These are phyloP conservation scores for Claviceps monticola DNA, from an alignment of 2,329 filamentous ascomycete genomes.

Conservation along the genomic window DNA sequence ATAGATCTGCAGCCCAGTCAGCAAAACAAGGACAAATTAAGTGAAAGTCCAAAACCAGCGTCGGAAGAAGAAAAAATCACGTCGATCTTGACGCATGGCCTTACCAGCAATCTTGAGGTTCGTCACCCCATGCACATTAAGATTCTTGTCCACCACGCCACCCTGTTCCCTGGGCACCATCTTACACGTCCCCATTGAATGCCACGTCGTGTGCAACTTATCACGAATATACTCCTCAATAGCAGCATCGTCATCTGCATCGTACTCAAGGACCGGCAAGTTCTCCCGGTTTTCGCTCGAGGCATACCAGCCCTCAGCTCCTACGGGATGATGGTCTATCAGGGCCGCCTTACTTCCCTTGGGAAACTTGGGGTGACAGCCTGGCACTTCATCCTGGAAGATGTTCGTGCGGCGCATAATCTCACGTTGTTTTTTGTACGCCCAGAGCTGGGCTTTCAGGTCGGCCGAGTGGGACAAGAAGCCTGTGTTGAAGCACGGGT, in stretches of 20 bases:
- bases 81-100: conserved; percentile 3
- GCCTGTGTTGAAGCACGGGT: conserved; percentile 41
- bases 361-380: conserved; percentile 29
- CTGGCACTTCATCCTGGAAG: conserved; percentile 31
- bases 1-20: conserved; percentile 15
- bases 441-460: conserved; percentile 44
- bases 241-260: conserved; percentile 30
- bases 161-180: conserved; percentile 32
- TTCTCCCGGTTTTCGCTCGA: conserved; percentile 15
- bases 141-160: conserved; percentile 29
- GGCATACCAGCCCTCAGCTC: conserved; percentile 3
- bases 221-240: conserved; percentile 29
- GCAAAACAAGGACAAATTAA: neutral
- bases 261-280: conserved; percentile 26
- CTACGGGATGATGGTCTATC: conserved; percentile 12
- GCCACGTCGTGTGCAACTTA: conserved; percentile 28
- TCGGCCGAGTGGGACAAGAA: conserved; percentile 35
- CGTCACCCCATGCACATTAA: conserved; percentile 29
- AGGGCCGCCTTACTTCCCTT: conserved; percentile 23
- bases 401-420: conserved; percentile 40
- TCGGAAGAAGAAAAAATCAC: no score
- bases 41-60: no score
- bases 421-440: conserved; percentile 50
- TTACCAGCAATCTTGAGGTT: conserved; percentile 33
- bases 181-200: conserved; percentile 34